Evolutionary conservation across 2,329 filamentous ascomycete species (phyloP).

Genomic region (Trichoderma citrinoviride): DNA sequence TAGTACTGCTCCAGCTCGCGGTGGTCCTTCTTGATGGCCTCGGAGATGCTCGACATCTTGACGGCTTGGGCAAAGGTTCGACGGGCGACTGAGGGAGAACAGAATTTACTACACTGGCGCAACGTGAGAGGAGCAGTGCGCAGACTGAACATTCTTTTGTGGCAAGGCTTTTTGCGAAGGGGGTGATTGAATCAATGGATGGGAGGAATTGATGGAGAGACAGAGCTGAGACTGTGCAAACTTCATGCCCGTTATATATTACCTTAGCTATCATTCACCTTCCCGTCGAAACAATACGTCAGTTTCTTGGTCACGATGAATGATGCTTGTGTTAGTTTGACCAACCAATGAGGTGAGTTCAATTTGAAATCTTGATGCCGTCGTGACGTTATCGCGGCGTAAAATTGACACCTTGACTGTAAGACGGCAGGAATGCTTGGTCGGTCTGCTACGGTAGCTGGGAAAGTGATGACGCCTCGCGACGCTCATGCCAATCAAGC

Average conservation of each 20-base stretch:
- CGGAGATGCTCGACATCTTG: constrained; percentile 31
- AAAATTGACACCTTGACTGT: background rate
- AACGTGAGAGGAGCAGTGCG: background rate
- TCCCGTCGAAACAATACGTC: no score
- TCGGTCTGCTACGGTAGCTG: no score
- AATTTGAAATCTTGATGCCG: background rate
- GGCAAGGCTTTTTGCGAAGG: no score
- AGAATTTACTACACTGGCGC: background rate
- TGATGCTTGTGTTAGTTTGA: no score
- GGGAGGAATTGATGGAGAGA: background rate
- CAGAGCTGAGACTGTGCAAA: no score
- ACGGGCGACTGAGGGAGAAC: background rate
- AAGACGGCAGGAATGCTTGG: background rate
- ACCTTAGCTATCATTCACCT: no score
- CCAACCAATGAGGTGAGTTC: no score
- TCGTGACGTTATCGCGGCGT: constrained; percentile 1
- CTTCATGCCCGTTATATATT: no score
- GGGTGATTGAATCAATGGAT: background rate
- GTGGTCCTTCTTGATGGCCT: constrained; percentile 33
- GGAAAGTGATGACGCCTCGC: no score
- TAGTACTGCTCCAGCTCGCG: constrained; percentile 39
- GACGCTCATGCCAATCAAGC: no score
- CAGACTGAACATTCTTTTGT: background rate
- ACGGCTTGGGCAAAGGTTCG: background rate
- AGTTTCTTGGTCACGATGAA: no score